Evolutionary conservation across 352 stramenopile species (phyloP).

Genomic region (Globisporangium paroecandrum): DNA sequence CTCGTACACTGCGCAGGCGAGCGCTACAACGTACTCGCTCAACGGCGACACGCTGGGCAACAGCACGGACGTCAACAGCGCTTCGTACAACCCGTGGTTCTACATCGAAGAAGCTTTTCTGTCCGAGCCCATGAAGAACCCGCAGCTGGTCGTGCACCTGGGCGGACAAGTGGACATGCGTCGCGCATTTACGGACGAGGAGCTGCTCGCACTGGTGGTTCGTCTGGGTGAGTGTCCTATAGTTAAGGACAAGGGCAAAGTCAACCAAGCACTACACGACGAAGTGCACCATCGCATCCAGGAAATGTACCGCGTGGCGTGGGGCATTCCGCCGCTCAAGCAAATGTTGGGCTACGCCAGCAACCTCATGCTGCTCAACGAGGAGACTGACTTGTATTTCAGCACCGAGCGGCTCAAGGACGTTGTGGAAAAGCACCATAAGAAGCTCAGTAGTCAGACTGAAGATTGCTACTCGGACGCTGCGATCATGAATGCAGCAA

Average conservation of each 20-base stretch:
- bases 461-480: conserved; percentile 16
- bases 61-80: conserved; percentile 23
- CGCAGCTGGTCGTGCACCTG: conserved; percentile 52
- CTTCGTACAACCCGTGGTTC: conserved; percentile 65
- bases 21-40: conserved; percentile 22
- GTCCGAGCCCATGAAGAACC: conserved; percentile 48
- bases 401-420: conserved; percentile 21
- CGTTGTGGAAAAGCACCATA: neutral
- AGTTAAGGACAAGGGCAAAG: neutral
- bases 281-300: conserved; percentile 56
- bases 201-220: conserved; percentile 27
- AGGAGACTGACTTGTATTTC: conserved; percentile 61
- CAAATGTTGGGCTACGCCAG: conserved; percentile 41
- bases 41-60: conserved; percentile 50
- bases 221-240: neutral
- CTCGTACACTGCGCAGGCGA: conserved; percentile 33
- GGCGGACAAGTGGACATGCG: conserved; percentile 63
- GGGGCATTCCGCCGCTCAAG: conserved; percentile 49
- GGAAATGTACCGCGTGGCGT: conserved; percentile 64
- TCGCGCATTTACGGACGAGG: conserved; percentile 34
- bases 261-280: neutral
- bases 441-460: neutral
- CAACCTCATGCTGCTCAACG: conserved; percentile 71
- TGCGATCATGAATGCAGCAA: conserved; percentile 24
- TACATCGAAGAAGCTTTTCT: conserved; percentile 43